A percentile compares a stretch with the other conserved stretches of the same genome.
Conservation (phyloP, 2,329 filamentous ascomycete species). For the Fusarium stilboides region DNA sequence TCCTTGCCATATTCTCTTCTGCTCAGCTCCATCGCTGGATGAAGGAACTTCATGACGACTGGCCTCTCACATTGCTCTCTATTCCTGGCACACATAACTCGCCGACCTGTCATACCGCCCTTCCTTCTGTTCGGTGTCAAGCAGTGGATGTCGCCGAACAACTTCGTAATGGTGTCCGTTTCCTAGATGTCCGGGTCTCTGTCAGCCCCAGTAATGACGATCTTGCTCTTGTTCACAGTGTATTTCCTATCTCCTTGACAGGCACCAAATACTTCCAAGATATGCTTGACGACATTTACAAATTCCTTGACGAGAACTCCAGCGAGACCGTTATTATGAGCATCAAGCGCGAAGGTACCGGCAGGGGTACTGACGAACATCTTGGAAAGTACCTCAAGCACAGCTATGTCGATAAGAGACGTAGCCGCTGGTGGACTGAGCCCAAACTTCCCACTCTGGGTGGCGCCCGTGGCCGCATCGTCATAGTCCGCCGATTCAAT, state of each 20-base stretch:
- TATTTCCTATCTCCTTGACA: slow-evolving; percentile 88
- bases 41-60: slow-evolving; percentile 78
- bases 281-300: slow-evolving; percentile 78
- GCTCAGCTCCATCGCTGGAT: slow-evolving; percentile 84
- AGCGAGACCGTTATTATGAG: slow-evolving; percentile 88
- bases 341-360: slow-evolving; percentile 91
- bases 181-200: slow-evolving; percentile 89
- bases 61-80: slow-evolving; percentile 83
- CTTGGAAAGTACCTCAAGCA: slow-evolving; percentile 80
- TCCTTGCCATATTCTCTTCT: slow-evolving; percentile 78
- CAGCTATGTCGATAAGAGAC: slow-evolving; percentile 75
- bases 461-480: slow-evolving; percentile 84
- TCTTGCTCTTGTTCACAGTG: slow-evolving; percentile 88
- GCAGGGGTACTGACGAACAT: slow-evolving; percentile 83
- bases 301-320: slow-evolving; percentile 83
- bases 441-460: slow-evolving; percentile 83
- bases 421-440: slow-evolving; percentile 82
- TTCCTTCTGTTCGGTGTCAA: slow-evolving; percentile 95
- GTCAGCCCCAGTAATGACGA: slow-evolving; percentile 70
- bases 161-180: slow-evolving; percentile 90
- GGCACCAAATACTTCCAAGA: slow-evolving; percentile 84
- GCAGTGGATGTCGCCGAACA: slow-evolving; percentile 83
- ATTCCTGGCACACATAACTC: slow-evolving; percentile 98
- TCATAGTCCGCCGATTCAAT: slow-evolving; percentile 86
- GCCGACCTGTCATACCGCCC: slow-evolving; percentile 84